Conservation (phyloP, 441 rosid genomes). For the Pelargonium cotyledonis region DNA sequence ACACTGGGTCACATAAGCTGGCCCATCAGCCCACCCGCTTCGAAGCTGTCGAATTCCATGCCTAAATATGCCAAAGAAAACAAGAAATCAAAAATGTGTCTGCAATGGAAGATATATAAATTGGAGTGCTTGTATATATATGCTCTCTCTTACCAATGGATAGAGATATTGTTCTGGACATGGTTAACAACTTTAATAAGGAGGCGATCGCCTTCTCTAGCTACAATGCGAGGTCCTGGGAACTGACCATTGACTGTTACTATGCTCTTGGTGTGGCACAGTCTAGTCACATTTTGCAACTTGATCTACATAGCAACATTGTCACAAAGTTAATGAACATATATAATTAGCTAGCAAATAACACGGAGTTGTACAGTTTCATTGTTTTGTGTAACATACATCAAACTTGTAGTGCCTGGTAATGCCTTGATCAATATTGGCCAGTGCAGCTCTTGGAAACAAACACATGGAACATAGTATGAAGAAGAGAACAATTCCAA, state of each 20-base stretch:
- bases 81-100: too few species aligned
- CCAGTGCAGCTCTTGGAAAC: not conserved
- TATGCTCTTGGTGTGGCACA: constrained; percentile 51
- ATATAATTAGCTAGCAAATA: too few species aligned
- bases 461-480: not conserved
- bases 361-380: not conserved
- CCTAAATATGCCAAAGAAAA: too few species aligned
- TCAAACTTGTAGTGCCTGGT: constrained; percentile 42
- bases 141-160: constrained; percentile 40
- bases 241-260: constrained; percentile 53
- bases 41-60: constrained; percentile 50
- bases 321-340: not conserved
- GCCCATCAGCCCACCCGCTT: constrained; percentile 57
- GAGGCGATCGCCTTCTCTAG: constrained; percentile 54
- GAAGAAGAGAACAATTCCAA: not conserved
- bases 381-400: constrained; percentile 24
- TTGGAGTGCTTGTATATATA: too few species aligned
- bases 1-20: constrained; percentile 58
- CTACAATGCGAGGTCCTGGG: constrained; percentile 60
- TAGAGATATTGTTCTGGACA: constrained; percentile 55
- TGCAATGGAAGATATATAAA: too few species aligned
- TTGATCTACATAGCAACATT: constrained; percentile 26
- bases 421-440: constrained; percentile 28
- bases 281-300: constrained; percentile 48
- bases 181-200: constrained; percentile 51